These are phyloP conservation scores for Blastobotrys mokoenaii DNA, from an alignment of 805 yeast genomes.

Conservation along the genomic window DNA sequence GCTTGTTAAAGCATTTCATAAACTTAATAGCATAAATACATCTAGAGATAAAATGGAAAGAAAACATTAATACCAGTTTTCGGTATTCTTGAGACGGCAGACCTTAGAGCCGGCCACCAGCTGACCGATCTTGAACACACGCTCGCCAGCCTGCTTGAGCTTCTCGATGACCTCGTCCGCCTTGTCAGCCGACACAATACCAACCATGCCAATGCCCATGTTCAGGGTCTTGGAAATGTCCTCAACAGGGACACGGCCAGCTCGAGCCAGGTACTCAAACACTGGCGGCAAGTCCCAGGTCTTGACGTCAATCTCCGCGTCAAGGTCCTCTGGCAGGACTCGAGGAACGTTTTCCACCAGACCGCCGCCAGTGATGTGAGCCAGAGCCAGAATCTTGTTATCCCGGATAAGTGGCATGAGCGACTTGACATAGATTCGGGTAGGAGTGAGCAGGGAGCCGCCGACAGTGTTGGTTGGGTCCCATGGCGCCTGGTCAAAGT, in stretches of 20 bases:
- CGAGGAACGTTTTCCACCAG: constrained; percentile 93
- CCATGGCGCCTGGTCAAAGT: constrained; percentile 83
- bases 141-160: constrained; percentile 62
- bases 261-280: constrained; percentile 87
- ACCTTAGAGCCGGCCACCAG: constrained; percentile 38
- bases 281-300: constrained; percentile 82
- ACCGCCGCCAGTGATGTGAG: constrained; percentile 99
- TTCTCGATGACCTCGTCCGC: constrained; percentile 47
- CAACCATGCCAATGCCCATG: constrained; percentile 95
- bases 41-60: neutral
- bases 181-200: constrained; percentile 64
- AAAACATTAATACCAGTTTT: constrained; percentile 26
- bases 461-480: constrained; percentile 64
- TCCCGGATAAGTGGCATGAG: constrained; percentile 64
- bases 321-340: constrained; percentile 72
- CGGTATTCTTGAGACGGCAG: constrained; percentile 26
- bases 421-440: constrained; percentile 90
- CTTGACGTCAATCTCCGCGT: constrained; percentile 71
- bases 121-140: constrained; percentile 61
- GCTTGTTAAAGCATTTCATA: neutral
- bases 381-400: constrained; percentile 71
- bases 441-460: constrained; percentile 78
- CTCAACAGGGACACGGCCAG: constrained; percentile 79
- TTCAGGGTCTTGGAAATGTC: constrained; percentile 90
- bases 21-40: neutral